phyloP scores from a whole-genome alignment of 306 rosid genomes.

The Inga oerstediana region DNA sequence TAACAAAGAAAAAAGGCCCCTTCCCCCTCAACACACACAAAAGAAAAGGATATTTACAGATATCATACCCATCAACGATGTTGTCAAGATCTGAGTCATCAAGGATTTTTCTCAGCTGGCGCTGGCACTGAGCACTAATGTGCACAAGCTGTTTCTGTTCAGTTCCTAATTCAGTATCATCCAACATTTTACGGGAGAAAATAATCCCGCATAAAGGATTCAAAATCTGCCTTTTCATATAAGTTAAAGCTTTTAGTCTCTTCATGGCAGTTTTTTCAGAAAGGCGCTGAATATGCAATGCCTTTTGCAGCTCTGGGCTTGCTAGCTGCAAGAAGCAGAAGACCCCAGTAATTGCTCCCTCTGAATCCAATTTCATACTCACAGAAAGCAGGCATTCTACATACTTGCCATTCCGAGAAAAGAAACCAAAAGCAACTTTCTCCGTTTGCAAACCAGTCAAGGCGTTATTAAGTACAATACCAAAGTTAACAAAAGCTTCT shows the following conservation, averaged over 20 bases:
- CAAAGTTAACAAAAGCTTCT: conserved; percentile 85
- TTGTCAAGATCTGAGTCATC: conserved; percentile 90
- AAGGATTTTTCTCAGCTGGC: conserved; percentile 85
- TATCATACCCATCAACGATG: conserved; percentile 84
- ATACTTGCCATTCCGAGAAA: conserved; percentile 63
- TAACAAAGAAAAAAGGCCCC: neutral
- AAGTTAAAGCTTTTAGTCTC: conserved; percentile 73
- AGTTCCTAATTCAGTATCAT: conserved; percentile 65
- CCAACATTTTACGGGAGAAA: conserved; percentile 69
- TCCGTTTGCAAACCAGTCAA: conserved; percentile 76
- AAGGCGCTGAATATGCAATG: conserved; percentile 79
- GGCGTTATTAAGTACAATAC: conserved; percentile 75
- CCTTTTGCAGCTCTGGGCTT: conserved; percentile 88
- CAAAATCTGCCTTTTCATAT: conserved; percentile 75
- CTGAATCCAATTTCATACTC: conserved; percentile 76
- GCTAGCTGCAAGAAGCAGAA: conserved; percentile 97
- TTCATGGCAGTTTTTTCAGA: conserved; percentile 83
- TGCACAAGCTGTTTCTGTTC: conserved; percentile 75
- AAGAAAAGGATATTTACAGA: neutral
- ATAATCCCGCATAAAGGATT: conserved; percentile 75
- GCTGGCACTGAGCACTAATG: conserved; percentile 77
- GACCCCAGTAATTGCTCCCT: conserved; percentile 76
- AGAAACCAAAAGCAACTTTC: conserved; percentile 74
- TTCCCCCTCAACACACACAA: neutral
- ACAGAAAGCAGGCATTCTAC: conserved; percentile 85